Conservation (phyloP, 208 protist genomes). For the Tritrichomonas foetus region DNA sequence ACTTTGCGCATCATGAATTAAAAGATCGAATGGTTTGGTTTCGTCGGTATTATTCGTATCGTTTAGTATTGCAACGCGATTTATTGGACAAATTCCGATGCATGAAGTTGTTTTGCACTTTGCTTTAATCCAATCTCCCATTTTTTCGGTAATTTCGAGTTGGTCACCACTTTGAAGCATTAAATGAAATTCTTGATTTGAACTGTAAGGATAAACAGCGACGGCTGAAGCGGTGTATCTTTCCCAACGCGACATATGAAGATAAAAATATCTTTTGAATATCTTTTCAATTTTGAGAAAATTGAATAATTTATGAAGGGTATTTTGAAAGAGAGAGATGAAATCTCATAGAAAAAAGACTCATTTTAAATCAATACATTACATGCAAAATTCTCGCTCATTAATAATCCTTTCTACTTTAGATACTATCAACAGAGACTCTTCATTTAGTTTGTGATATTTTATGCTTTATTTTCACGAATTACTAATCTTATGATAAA, state of each 20-base stretch:
- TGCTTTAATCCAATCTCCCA: not conserved
- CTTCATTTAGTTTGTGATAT: too few relatives aligned
- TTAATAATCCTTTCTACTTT: too few relatives aligned
- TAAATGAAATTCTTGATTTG: not conserved
- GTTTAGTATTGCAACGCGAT: not conserved
- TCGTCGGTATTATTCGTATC: not conserved
- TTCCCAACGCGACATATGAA: not conserved
- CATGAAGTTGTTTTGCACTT: not conserved
- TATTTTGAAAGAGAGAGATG: too few relatives aligned
- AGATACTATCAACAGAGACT: too few relatives aligned
- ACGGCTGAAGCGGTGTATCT: not conserved
- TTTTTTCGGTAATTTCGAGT: not conserved
- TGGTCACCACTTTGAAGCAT: not conserved
- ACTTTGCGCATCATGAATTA: not conserved
- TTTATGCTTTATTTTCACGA: too few relatives aligned
- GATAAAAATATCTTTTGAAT: too few relatives aligned
- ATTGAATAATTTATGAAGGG: too few relatives aligned
- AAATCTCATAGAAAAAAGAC: too few relatives aligned
- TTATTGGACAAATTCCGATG: not conserved
- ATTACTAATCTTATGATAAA: too few relatives aligned
- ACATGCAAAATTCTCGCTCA: too few relatives aligned
- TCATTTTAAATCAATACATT: too few relatives aligned
- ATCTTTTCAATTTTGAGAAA: too few relatives aligned
- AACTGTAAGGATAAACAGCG: not conserved
- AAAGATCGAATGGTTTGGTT: not conserved